Base-by-base conservation (phyloP, 768 basidiomycete species). In the Naganishia vaughanmartiniae region DNA sequence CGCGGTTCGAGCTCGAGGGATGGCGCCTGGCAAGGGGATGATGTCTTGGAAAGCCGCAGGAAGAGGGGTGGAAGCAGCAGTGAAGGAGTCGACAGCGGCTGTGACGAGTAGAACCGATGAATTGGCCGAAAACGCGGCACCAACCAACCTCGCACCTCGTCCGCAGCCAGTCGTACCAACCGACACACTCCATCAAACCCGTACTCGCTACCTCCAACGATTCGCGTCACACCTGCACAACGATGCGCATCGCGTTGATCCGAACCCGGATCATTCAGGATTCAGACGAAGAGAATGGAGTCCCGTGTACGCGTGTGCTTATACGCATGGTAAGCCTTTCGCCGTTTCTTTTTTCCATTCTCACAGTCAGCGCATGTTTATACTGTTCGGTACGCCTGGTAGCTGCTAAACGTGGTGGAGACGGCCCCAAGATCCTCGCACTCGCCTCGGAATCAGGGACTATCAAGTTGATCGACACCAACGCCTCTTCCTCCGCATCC, bases 291-390 rank as follows among this genome's bases (percentile, higher is more conserved):
- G 67, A 31, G 67, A 68, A 9, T 72, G 57, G 57, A 54, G 57
- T 21, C 67, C 71, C 1, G 53, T 67, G 1, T 72, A 72, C 30
- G 56, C 67, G 26, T 69, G 67, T 66, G 60, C 67, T 42, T 72
- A 65, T 57, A 54, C 67, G n/a, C 48, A 72, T 30, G 54, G 55
- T 72, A 31, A 11, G 58, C 21, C 54, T 48, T n/a, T 54, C 71
- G 30, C 26, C 51, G 42, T 30, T 19, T n/a, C 42, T 24, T n/a
- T 36, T 65, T 46, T n/a, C 58, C 46, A 39, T 26, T n/a, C 55
- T 24, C 24, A 54, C 24, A 11, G 56, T 34, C 17, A 10, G 12
- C n/a, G n/a, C 21, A 6, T 39, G n/a, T 17, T 21, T 34, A 36
- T 10, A 34, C n/a, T 54, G 58, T 34, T 24, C 28, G 19, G 34